Evolutionary conservation across 2,329 filamentous ascomycete genomes (phyloP).

Genomic region (Phyllosticta ampelicida): DNA sequence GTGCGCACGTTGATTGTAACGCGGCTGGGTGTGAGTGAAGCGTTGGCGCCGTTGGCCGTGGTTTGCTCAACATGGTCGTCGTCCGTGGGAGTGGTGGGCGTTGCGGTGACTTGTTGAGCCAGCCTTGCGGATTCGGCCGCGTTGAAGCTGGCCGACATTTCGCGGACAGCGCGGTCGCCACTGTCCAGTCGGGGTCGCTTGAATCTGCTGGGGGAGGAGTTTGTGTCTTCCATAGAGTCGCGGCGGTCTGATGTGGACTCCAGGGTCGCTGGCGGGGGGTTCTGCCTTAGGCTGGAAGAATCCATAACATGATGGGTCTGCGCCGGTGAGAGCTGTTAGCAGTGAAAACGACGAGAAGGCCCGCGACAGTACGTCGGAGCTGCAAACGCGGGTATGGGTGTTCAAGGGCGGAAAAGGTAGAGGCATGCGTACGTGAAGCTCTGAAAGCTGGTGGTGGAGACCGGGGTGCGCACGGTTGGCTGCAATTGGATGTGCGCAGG

Average conservation of each 20-base stretch:
- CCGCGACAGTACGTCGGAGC: conserved; percentile 3
- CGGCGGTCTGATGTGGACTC: conserved; percentile 28
- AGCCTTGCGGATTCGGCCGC: conserved; percentile 1
- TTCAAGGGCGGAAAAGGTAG: not conserved
- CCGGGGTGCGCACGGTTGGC: conserved; percentile 7
- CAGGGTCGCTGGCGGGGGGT: conserved; percentile 19
- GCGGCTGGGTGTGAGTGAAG: conserved; percentile 10
- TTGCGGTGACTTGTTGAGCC: conserved; percentile 10
- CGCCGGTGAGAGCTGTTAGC: conserved; percentile 1
- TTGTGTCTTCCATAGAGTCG: conserved; percentile 35
- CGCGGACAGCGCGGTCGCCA: conserved; percentile 21
- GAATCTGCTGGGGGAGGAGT: conserved; percentile 31
- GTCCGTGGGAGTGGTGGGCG: conserved; percentile 7
- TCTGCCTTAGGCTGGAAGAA: conserved; percentile 18
- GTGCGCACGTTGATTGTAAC: conserved; percentile 11
- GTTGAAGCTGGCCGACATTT: conserved; percentile 20
- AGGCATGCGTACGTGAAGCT: conserved; percentile 10
- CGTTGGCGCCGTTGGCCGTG: conserved; percentile 11
- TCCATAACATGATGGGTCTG: conserved; percentile 20
- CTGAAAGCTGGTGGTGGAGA: conserved; percentile 5
- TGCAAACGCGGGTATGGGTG: conserved; percentile 1
- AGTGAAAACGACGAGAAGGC: not conserved
- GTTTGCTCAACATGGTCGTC: conserved; percentile 20
- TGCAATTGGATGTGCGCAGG: conserved; percentile 7
- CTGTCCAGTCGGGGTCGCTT: conserved; percentile 36